Evolutionary conservation across 495 filamentous ascomycete species (phyloP).

Genomic region (Penicillium pulvis): DNA sequence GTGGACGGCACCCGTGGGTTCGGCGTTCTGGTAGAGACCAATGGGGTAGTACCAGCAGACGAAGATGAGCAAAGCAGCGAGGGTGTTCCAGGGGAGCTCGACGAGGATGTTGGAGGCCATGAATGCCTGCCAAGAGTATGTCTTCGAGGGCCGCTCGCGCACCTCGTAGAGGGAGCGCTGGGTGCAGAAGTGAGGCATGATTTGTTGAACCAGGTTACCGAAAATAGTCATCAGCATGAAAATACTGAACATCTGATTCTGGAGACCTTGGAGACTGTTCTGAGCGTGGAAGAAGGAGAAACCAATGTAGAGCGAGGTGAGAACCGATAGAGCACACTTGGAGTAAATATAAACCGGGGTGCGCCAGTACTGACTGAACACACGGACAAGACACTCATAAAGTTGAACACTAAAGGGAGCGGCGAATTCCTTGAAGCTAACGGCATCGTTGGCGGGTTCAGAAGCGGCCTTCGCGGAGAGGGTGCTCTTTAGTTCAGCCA

Average conservation of each 20-base stretch:
- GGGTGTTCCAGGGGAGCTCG: constrained; percentile 72
- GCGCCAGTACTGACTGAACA: constrained; percentile 62
- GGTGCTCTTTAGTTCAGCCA: constrained; percentile 66
- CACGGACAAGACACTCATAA: constrained; percentile 50
- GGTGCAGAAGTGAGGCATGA: constrained; percentile 71
- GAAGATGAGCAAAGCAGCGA: constrained; percentile 65
- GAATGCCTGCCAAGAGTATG: constrained; percentile 77
- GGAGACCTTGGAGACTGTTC: constrained; percentile 77
- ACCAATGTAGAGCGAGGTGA: constrained; percentile 74
- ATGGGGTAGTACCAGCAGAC: constrained; percentile 69
- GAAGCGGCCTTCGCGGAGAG: constrained; percentile 49
- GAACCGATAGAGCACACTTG: constrained; percentile 57
- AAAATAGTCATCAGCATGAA: constrained; percentile 88
- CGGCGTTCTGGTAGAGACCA: constrained; percentile 61
- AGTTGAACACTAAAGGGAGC: constrained; percentile 58
- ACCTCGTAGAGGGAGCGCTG: constrained; percentile 71
- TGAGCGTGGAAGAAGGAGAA: constrained; percentile 85
- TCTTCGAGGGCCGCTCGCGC: constrained; percentile 70
- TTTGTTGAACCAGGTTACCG: constrained; percentile 75
- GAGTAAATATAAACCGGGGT: constrained; percentile 61
- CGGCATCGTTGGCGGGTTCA: constrained; percentile 32
- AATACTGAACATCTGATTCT: constrained; percentile 89
- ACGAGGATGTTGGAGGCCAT: constrained; percentile 68
- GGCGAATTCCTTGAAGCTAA: constrained; percentile 51
- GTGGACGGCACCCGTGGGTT: constrained; percentile 43